Base-by-base conservation (phyloP, 345 rosid genomes). In the Dimocarpus longan region DNA sequence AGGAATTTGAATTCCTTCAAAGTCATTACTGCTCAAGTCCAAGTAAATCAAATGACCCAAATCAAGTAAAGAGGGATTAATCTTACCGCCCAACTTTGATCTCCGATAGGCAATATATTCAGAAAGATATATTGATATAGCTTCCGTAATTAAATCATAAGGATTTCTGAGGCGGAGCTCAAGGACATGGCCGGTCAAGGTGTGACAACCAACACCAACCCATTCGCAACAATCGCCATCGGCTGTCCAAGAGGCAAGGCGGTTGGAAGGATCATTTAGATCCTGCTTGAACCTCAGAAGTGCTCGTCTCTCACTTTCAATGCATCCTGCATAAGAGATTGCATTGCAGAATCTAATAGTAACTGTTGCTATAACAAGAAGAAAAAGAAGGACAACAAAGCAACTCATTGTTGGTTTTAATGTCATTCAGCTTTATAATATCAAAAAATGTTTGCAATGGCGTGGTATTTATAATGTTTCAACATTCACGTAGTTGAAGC, bases 271-370 rank as follows among this genome's bases (percentile, higher is more conserved):
- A 65, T 65, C 68, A 0, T 5, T 12, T 7, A 65, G n/a, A 28
- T 65, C 42, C 3, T 65, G n/a, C 68, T 65, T 65, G 68, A 65
- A 65, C 43, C 21, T 65, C 15, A 65, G 12, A 65, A 65, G 68
- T 65, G 68, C 43, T 65, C 10, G 19, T 28, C n/a, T 26, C 68
- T 5, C 68, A 28, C 43, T 32, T 15, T 28, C n/a, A 8, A 5
- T 65, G 43, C 68, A 65, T 4, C n/a, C 68, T 6, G 16, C 7
- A 8, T 12, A 13, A 28, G 43, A 8, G 68, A 10, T 28, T 65
- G n/a, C 68, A 28, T 65, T 28, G 68, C 9, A 12, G 43, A 65
- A 65, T 18, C 68, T 32, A 26, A 65, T 11, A 3, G 37, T 32
- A 32, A 32, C 37, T 32, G 37, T 32, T 32, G 37, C 37, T 32